Percentiles rank a stretch among this genome's conserved stretches.
phyloP scores from a whole-genome alignment of 164 flowering plant genomes.

The Tetrastigma voinierianum region DNA sequence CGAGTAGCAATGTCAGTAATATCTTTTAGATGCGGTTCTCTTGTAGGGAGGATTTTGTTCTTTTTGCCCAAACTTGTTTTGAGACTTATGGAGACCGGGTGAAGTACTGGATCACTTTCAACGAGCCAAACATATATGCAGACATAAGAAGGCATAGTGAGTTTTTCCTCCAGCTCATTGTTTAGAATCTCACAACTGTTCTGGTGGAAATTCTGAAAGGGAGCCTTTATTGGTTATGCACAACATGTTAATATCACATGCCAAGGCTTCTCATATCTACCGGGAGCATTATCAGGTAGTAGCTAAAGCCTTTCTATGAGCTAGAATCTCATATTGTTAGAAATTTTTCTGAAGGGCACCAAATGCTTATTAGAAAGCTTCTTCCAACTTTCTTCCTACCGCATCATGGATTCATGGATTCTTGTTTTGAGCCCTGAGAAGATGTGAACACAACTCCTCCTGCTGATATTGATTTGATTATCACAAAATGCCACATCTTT shows the following conservation, averaged over 20 bases:
- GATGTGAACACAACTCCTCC: too few relatives aligned
- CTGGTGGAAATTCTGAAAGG: conserved; percentile 16
- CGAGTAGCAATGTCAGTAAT: too few relatives aligned
- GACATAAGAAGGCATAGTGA: conserved; percentile 13
- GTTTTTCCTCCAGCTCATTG: conserved; percentile 19
- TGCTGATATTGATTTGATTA: too few relatives aligned
- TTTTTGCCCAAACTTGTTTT: conserved; percentile 16
- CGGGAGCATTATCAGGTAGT: conserved; percentile 14
- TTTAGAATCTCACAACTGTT: conserved; percentile 18
- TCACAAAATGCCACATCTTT: too few relatives aligned
- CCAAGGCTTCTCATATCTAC: conserved; percentile 19
- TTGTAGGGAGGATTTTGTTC: conserved; percentile 16
- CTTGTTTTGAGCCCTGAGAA: too few relatives aligned
- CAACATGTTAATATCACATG: conserved; percentile 19
- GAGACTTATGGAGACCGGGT: conserved; percentile 18
- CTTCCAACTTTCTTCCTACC: neutral
- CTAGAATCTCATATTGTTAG: too few relatives aligned
- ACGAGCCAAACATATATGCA: conserved; percentile 16
- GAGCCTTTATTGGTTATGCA: conserved; percentile 17
- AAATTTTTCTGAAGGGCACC: too few relatives aligned
- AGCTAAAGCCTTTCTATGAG: too few relatives aligned
- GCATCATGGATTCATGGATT: too few relatives aligned
- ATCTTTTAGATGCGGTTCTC: too few relatives aligned
- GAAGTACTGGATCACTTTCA: conserved; percentile 22
- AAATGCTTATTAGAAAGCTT: neutral